These are phyloP conservation scores for Carnegiea gigantea DNA, from an alignment of 179 eudicot genomes.

Conservation along the genomic window DNA sequence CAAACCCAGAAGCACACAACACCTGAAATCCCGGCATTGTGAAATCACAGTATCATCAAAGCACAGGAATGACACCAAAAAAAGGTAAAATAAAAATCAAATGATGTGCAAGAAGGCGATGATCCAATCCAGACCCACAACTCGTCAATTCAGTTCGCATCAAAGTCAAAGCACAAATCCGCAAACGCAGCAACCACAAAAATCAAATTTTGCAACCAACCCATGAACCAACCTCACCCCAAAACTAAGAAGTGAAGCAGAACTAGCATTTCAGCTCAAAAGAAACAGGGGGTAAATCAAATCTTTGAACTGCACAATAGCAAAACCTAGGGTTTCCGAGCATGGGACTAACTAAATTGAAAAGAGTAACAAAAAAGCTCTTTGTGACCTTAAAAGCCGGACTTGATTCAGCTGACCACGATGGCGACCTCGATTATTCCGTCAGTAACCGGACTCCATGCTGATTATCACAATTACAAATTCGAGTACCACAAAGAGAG, in stretches of 20 bases:
- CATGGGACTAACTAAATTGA: background rate
- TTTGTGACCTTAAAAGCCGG: background rate
- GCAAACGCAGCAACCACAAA: background rate
- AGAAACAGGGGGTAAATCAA: background rate
- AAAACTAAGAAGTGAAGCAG: background rate
- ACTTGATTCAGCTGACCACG: background rate
- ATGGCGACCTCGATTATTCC: conserved; percentile 10
- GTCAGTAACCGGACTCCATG: background rate
- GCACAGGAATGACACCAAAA: background rate
- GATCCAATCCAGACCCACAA: background rate
- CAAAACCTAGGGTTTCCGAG: conserved; percentile 6
- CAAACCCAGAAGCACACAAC: background rate
- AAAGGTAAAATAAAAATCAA: background rate
- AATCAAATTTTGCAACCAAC: background rate
- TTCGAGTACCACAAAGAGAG: background rate
- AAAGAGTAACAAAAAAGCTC: background rate
- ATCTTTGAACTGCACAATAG: background rate
- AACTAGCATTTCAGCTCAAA: background rate
- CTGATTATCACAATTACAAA: background rate
- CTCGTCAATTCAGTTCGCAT: background rate
- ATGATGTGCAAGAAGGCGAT: background rate
- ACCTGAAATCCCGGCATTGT: conserved; percentile 1
- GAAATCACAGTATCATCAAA: background rate
- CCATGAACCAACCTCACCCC: background rate
- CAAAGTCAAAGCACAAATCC: conserved; percentile 12